Base-by-base conservation (phyloP, 306 rosid species). In the Aeschynomene evenia region DNA sequence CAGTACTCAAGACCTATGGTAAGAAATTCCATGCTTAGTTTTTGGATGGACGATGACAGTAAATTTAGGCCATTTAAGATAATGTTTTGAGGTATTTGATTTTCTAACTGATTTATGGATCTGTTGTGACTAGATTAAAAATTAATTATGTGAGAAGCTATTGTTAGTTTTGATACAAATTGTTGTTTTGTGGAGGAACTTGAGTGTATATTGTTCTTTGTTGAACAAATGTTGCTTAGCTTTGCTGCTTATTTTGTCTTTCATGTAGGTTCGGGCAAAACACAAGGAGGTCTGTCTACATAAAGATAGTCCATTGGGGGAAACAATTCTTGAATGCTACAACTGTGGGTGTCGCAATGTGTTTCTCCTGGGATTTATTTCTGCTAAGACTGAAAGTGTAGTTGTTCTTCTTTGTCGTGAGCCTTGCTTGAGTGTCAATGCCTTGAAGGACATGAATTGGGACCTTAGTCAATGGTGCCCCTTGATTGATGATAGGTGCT, bases 391-490 rank as follows among this genome's bases (percentile, higher is more conserved):
- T n/a, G 99, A 95, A 83, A 95, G 97, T 73, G 99, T 95, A 64
- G 99, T 95, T 61, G 99, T 95, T 79, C 92, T 95, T 67, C 97
- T 95, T 24, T 95, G 99, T 82, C 86, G 99, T 26, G 99, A 95
- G 74, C 99, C 99, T 77, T 95, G 99, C 84, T 83, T 95, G 85
- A 95, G 90, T 82, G 97, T 91, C 54, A 95, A 95, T 91, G 99
- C 99, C 46, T 83, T 95, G 86, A 95, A 95, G 95, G 99, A 95
- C 80, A 91, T 95, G 99, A 95, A 95, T 78, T 95, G 99, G 99
- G 99, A 95, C 81, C 85, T 95, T 74, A 89, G 97, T 82, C 99
- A 95, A 77, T 95, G 99, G 99, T 95, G 97, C 66, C 99, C 99
- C 71, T 83, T 95, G 85, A 95, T 95, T 70, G 97, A 91, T 82